Base-by-base conservation (phyloP, 2,329 filamentous ascomycete genomes). In the Diaporthe nobilis region DNA sequence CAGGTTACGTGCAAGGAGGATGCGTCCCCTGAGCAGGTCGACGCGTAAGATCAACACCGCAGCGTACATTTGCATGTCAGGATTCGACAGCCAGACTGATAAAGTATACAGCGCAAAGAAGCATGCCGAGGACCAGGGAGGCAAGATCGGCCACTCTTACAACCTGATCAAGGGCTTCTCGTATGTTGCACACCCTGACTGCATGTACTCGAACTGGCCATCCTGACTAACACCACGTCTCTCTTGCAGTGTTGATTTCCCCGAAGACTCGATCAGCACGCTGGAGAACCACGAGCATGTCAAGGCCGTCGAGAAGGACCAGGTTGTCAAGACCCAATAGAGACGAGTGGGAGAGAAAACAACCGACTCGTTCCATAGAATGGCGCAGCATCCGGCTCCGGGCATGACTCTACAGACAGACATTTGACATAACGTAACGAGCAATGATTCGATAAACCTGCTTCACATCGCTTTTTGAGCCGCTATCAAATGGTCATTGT, bases 111-210 rank as follows among this genome's bases (percentile, higher is more conserved):
- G 94, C 71, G 93, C 94, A 77, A 98, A 98, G 92, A 87, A 96
- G 83, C 87, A 92, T 76, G 94, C 92, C 80, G 86, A 84, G 76
- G 90, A 93, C 57, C 91, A 96, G 83, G 96, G 96, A 82, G 96
- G 95, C 83, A 92, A 91, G 85, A 97, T 98, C 86, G 91, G 87
- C 73, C 92, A 97, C 80, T 94, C 97, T 84, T 98, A 95, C 88
- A 77, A 72, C 47, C 86, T 98, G 80, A 95, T 98, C 90, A 97
- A 96, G 88, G 96, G 94, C 75, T 98, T 98, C 88, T 93, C 94
- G 96, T 98, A 92, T 80, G 94, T 88, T 63, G 47, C 57, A 63
- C 34, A 34, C n/a, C 15, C 31, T 28, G 47, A 22, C 55, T 31
- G 53, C 55, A 47, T 73, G 17, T 3, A 9, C 25, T 25, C n/a